Conservation (phyloP, 768 basidiomycete species). For the Basidioascus undulatus region DNA sequence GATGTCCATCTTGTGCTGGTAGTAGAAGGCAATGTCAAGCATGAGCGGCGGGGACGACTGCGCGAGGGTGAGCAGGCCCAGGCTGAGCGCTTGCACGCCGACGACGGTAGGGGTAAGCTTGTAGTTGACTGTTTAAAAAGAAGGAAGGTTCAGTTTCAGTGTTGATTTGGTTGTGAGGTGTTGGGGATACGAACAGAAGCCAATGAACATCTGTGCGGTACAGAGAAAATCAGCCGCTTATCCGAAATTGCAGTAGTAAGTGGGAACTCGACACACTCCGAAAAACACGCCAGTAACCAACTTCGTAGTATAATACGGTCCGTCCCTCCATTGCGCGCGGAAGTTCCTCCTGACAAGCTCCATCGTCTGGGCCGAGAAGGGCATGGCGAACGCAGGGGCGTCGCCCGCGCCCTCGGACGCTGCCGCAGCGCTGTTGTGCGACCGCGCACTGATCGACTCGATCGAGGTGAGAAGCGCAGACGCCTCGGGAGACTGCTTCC, state of each 20-base stretch:
- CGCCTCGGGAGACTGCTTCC: not conserved
- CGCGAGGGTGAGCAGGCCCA: not conserved
- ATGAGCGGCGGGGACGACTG: slow-evolving; percentile 1
- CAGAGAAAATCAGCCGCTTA: not conserved
- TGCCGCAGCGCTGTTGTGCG: too few species aligned
- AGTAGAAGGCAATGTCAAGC: slow-evolving; percentile 2
- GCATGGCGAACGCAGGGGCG: too few species aligned
- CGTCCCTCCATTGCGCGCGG: too few species aligned
- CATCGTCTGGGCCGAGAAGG: too few species aligned
- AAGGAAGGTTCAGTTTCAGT: too few species aligned
- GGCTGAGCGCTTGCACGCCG: not conserved
- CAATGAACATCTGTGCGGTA: not conserved
- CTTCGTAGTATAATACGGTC: too few species aligned
- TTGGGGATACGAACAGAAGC: not conserved
- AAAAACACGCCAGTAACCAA: too few species aligned
- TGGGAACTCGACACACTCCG: too few species aligned
- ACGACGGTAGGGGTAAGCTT: not conserved
- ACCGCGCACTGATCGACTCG: not conserved
- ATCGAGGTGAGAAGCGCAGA: not conserved
- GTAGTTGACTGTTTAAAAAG: not conserved
- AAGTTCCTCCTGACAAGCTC: too few species aligned
- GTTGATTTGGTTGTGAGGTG: not conserved
- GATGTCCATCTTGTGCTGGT: not conserved
- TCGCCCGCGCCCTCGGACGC: too few species aligned
- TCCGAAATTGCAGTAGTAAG: too few species aligned